Conservation (phyloP, 2,329 filamentous ascomycete species). For the Fusarium nodosum region DNA sequence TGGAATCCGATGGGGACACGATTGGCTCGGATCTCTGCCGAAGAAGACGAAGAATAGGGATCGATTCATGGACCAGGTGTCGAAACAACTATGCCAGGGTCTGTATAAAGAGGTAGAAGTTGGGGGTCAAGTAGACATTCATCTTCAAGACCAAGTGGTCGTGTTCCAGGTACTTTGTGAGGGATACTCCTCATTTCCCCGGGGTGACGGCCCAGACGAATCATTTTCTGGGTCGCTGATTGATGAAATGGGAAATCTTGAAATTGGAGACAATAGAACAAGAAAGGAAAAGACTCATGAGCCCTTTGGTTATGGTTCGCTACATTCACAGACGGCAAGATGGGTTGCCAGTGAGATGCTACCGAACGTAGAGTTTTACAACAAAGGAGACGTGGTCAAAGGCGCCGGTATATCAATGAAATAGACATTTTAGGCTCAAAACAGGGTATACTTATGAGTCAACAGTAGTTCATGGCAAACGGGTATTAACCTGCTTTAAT, state of each 20-base stretch:
- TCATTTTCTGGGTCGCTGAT: conserved; percentile 39
- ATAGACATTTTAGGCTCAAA: conserved; percentile 13
- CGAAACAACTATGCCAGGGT: conserved; percentile 60
- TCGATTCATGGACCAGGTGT: conserved; percentile 57
- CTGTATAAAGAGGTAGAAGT: conserved; percentile 61
- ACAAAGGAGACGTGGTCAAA: conserved; percentile 64
- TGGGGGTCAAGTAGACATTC: conserved; percentile 66
- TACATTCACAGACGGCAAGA: conserved; percentile 70
- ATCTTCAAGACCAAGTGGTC: conserved; percentile 72
- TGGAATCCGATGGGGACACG: conserved; percentile 64
- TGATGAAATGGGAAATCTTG: conserved; percentile 51
- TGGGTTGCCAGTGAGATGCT: conserved; percentile 70
- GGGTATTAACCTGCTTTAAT: not conserved
- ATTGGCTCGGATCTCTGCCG: conserved; percentile 59
- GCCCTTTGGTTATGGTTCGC: conserved; percentile 69
- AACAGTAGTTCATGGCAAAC: not conserved
- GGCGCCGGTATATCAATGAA: conserved; percentile 56
- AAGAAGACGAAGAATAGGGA: conserved; percentile 55
- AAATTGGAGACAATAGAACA: conserved; percentile 48
- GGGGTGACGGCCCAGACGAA: conserved; percentile 43
- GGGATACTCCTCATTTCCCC: conserved; percentile 63
- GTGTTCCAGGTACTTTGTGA: conserved; percentile 71
- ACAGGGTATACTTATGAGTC: conserved; percentile 10
- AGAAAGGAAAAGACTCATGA: conserved; percentile 61
- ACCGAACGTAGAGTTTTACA: conserved; percentile 63